phyloP scores from a whole-genome alignment of 305 asterid genomes.

The Rubia peregrina region DNA sequence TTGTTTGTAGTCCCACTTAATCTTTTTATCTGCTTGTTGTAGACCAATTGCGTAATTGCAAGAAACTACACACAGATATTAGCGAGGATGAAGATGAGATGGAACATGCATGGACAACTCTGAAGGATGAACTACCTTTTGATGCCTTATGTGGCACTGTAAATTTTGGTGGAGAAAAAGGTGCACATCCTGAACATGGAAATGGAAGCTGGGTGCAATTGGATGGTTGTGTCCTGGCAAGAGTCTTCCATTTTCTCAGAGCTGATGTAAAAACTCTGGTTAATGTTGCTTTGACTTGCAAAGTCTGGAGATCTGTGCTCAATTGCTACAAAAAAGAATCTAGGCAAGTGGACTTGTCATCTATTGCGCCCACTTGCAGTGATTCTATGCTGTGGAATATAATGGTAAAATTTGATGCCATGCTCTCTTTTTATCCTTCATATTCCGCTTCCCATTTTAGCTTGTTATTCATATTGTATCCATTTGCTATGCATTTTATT shows the following conservation, averaged over 20 bases:
- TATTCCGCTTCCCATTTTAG: neutral
- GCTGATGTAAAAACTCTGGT: slow-evolving; percentile 73
- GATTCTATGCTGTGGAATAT: slow-evolving; percentile 56
- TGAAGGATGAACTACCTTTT: slow-evolving; percentile 44
- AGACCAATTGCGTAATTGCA: slow-evolving; percentile 67
- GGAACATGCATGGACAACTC: slow-evolving; percentile 41
- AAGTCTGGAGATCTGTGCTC: slow-evolving; percentile 77
- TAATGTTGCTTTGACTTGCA: slow-evolving; percentile 78
- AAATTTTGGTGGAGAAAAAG: slow-evolving; percentile 39
- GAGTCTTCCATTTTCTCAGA: slow-evolving; percentile 89
- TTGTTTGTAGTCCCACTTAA: slow-evolving; percentile 9
- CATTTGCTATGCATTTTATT: neutral
- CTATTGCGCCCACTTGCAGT: slow-evolving; percentile 55
- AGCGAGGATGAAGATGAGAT: slow-evolving; percentile 53
- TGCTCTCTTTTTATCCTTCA: neutral
- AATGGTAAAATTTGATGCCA: slow-evolving; percentile 47
- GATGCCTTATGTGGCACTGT: slow-evolving; percentile 60
- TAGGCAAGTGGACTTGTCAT: slow-evolving; percentile 64
- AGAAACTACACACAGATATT: slow-evolving; percentile 58
- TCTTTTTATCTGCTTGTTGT: slow-evolving; percentile 20
- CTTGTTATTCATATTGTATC: neutral
- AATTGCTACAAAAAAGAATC: slow-evolving; percentile 54
- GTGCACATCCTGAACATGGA: slow-evolving; percentile 36
- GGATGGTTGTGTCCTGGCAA: slow-evolving; percentile 71
- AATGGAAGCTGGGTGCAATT: slow-evolving; percentile 68